These are phyloP conservation scores for Globisporangium camurandrum DNA, from an alignment of 352 stramenopile genomes.

Conservation along the genomic window DNA sequence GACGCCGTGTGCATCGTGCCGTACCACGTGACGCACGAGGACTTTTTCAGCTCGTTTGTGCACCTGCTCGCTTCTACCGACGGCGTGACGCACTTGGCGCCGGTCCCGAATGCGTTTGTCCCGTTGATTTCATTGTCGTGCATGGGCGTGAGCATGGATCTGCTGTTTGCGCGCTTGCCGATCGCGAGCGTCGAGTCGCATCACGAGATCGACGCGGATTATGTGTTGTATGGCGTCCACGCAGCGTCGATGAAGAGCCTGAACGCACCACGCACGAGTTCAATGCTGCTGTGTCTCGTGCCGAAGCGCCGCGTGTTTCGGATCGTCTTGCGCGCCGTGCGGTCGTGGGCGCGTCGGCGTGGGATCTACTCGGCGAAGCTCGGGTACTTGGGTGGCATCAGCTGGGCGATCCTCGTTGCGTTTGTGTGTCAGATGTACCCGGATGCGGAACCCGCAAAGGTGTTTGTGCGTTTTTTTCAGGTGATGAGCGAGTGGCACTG, in stretches of 20 bases:
- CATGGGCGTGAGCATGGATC: conserved; percentile 53
- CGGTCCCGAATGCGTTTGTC: conserved; percentile 62
- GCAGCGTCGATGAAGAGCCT: conserved; percentile 64
- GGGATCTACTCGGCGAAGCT: conserved; percentile 83
- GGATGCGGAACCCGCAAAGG: conserved; percentile 53
- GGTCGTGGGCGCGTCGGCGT: conserved; percentile 63
- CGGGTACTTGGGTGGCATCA: conserved; percentile 75
- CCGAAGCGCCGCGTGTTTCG: conserved; percentile 66
- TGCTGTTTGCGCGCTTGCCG: conserved; percentile 74
- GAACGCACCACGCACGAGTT: conserved; percentile 69
- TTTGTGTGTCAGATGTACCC: conserved; percentile 87
- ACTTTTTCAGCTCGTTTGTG: conserved; percentile 64
- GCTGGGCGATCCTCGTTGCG: conserved; percentile 79
- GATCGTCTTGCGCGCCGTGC: conserved; percentile 63
- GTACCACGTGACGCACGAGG: conserved; percentile 40
- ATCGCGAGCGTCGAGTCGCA: conserved; percentile 61
- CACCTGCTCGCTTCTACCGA: conserved; percentile 27
- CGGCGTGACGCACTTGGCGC: conserved; percentile 58
- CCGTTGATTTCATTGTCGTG: conserved; percentile 74
- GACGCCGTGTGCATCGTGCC: conserved; percentile 75
- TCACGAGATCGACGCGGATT: conserved; percentile 64
- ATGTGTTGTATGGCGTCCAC: conserved; percentile 73
- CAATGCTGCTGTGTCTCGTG: conserved; percentile 74
- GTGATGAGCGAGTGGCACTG: conserved; percentile 73
- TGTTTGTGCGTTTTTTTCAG: conserved; percentile 79